Percentiles rank a stretch among this genome's conserved stretches.
phyloP scores from a whole-genome alignment of 2,329 filamentous ascomycete species.

The Fusarium siculi region DNA sequence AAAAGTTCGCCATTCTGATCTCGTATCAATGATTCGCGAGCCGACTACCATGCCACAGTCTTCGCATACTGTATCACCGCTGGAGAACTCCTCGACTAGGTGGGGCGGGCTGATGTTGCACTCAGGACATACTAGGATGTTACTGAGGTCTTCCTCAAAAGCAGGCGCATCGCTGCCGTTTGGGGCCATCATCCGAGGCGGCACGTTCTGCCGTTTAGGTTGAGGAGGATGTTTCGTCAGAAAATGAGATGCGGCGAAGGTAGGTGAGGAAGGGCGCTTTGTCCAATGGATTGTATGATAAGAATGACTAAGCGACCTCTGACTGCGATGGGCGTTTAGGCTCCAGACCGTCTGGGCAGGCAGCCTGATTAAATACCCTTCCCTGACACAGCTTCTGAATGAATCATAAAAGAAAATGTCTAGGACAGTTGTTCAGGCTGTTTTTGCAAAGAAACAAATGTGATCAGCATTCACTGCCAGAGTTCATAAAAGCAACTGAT shows the following conservation, averaged over 20 bases:
- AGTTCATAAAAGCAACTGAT: background rate
- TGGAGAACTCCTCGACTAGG: constrained; percentile 90
- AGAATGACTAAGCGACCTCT: constrained; percentile 28
- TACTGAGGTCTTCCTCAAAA: constrained; percentile 88
- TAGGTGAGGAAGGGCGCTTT: constrained; percentile 24
- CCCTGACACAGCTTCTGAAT: background rate
- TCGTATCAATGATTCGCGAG: constrained; percentile 91
- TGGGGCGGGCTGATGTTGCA: constrained; percentile 94
- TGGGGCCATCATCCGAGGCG: constrained; percentile 59
- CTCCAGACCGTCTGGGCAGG: background rate
- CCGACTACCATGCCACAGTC: constrained; percentile 92
- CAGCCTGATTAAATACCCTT: background rate
- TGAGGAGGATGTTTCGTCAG: constrained; percentile 42
- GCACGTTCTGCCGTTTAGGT: constrained; percentile 57
- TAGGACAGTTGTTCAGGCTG: background rate
- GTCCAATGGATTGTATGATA: background rate
- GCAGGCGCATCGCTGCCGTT: constrained; percentile 48
- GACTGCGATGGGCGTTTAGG: background rate
- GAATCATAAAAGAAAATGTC: background rate
- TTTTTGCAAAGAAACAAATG: background rate
- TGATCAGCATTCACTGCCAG: background rate
- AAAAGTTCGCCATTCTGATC: constrained; percentile 98
- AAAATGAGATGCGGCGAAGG: constrained; percentile 29
- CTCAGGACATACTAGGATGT: constrained; percentile 86
- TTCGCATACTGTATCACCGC: constrained; percentile 90